Evolutionary conservation across 2,329 filamentous ascomycete genomes (phyloP), one percentile per base, ranked within the genome.

Genomic region (Colletotrichum gigasporum): DNA sequence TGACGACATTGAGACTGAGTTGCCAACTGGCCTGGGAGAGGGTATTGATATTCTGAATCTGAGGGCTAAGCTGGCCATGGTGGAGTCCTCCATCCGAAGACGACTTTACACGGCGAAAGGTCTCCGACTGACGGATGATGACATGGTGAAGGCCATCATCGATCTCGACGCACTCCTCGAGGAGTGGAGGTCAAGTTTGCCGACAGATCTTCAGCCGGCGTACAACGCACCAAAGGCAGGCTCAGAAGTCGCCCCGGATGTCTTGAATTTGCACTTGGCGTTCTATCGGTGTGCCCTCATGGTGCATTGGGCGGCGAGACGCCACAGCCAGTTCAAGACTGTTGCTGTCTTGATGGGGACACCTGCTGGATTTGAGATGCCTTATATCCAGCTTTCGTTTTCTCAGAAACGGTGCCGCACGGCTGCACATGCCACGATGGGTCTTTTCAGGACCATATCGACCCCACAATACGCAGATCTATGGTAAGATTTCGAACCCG

Each of bases 1-100:
- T 10, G 62, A 62, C 20, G 56, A 62, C 6, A 56, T 67, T 18
- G 62, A 65, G 14, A 56, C 63, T 2, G 62, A 62, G 11, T 5
- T 67, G 10, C 65, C 63, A 7, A 63, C 16, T n/a, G 32, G 53
- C 3, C 30, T 28, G 5, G 45, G 39, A 14, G 45, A 61, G 5
- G 50, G 39, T 3, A 37, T 44, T 6, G 55, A 65, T 9, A 35
- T 54, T 11, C 41, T 67, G 10, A 61, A 51, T 8, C 30, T 52
- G 11, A 60, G 65, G 12, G 55, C 62, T 3, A 54, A 67, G 52
- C 65, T 67, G 3, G 65, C 65, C n/a, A 67, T 59, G 37, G 57
- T 67, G 5, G 55, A 67, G 26, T 65, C 65, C 8, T 60, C 53
- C 7, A 45, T 67, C 14, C 48, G 50, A 7, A 39, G 51, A 53